Evolutionary conservation across 1,139 yeast species (phyloP), one percentile per base, ranked within the genome.

Genomic region (Nakaseomyces glabratus): DNA sequence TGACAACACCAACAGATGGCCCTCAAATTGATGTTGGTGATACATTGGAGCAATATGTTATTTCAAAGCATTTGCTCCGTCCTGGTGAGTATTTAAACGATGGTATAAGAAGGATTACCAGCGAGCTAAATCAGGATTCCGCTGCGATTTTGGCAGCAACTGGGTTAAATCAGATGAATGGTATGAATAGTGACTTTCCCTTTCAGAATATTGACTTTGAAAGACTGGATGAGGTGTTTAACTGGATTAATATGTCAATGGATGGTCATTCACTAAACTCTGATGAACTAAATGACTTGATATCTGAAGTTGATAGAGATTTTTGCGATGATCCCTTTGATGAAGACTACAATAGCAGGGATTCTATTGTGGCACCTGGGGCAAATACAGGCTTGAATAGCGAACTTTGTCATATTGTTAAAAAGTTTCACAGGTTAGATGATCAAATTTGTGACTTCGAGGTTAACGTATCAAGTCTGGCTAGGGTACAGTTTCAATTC

Each of bases 81-180:
- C 46, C 43, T 8, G 46, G 46, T 19, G 58, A 55, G 35, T 45
- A 40, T 19, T 36, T 52, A 20, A 53, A 50, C 25, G 47, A 45
- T 3, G 60, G 54, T 6, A 44, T 55, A 31, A 42, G 44, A 5
- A 44, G 60, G 34, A 48, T 56, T 5, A 48, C 54, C 2, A 35
- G 36, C 7, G 54, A 54, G 13, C 39, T 55, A 17, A 53, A 55
- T 31, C 55, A 53, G 25, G 58, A 55, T 26, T 51, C 60, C 3
- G 55, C 58, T 5, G 60, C 61, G 1, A 51, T 56, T 16, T 35
- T 56, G 24, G 56, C 60, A 1, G 61, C 61, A 4, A 49, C 60
- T 1, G 57, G 58, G 2, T 32, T 55, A 6, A 51, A 49, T 21
- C 58, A 52, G 29, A 41, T 54, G 33, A 51, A 51, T 28, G 58